Base-by-base conservation (phyloP, 495 filamentous ascomycete genomes). In the Penicillium soppii region DNA sequence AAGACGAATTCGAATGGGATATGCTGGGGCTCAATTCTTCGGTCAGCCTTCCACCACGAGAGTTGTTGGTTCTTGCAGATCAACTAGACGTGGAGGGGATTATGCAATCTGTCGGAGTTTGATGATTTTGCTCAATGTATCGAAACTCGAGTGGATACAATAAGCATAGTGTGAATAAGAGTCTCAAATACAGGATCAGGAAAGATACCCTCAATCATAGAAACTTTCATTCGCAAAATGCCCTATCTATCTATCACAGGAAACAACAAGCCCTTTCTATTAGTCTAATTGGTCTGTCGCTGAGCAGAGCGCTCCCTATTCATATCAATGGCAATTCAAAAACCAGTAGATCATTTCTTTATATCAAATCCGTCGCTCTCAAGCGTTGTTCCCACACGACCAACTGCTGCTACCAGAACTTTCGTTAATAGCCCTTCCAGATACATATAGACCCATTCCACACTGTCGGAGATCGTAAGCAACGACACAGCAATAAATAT, bases 371-470 rank as follows among this genome's bases (percentile, higher is more conserved):
- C 25, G 25, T 27, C 25, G 9, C 9, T 9, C 25, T 32, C 29
- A 65, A 9, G 56, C 53, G 47, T 55, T 66, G 36, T 61, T 59
- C 1, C 57, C 59, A 54, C 70, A 73, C 0, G 66, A 70, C 53
- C 67, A 73, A 53, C 62, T 67, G 1, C 51, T 42, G 7, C 49
- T 57, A 20, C 54, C 60, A 9, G 59, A 35, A 15, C 68, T 56
- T 25, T 76, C 66, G 35, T 76, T 70, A 25, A 76, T 72, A 1
- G 70, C 63, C 38, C 68, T 68, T 1, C 70, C 70, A 22, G 70
- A 73, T 5, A 62, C 61, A 52, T 68, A 75, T 7, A 75, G 50
- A 22, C 72, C 72, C 19, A 75, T 57, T 7, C 64, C 70, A 35
- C 72, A 73, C 61, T 67, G 45, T 15, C 10, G 29, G 10, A 32